Base-by-base conservation (phyloP, 768 basidiomycete genomes). In the Cubamyces sp. region DNA sequence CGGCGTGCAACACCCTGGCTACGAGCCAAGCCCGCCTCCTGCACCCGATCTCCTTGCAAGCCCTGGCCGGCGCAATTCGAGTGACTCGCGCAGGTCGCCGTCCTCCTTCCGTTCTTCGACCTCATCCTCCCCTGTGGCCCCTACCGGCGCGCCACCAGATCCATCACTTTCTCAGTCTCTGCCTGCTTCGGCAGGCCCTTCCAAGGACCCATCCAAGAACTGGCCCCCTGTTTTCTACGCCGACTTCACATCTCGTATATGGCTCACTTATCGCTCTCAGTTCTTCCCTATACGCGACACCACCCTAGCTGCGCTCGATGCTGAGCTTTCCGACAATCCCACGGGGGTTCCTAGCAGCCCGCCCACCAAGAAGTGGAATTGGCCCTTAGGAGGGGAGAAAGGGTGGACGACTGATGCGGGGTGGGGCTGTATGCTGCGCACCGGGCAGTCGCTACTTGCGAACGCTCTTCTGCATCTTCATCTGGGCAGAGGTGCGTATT, bases 381-480 rank as follows among this genome's bases (percentile, higher is more conserved):
- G 89, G 85, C 78, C 80, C 15, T 79, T 75, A 14, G 70, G 82
- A 0, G 85, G 85, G 1, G 88, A 91, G 73, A 89, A 87, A 69
- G 91, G 89, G 0, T 90, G 94, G 84, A 88, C 90, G 16, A 88
- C 84, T 64, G 93, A 96, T 75, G 79, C 89, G 0, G 93, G 94
- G 0, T 95, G 93, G 93, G 93, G 93, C 0, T 96, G 94, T 70
- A 96, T 96, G 93, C 73, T 96, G 42, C 76, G 93, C 26, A 96
- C 93, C 0, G 93, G 92, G 1, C 93, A 96, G 74, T 88, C 87
- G 59, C 68, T 96, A 62, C 77, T 96, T 23, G 93, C 91, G 7
- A 94, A 91, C 57, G 84, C 91, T 1, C 75, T 96, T n/a, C 73
- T 91, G 15, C 77, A 87, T 72, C 76, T 88, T 5, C 90, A 94